Conservation (phyloP, 179 eudicot genomes). For the Spergularia azorica region DNA sequence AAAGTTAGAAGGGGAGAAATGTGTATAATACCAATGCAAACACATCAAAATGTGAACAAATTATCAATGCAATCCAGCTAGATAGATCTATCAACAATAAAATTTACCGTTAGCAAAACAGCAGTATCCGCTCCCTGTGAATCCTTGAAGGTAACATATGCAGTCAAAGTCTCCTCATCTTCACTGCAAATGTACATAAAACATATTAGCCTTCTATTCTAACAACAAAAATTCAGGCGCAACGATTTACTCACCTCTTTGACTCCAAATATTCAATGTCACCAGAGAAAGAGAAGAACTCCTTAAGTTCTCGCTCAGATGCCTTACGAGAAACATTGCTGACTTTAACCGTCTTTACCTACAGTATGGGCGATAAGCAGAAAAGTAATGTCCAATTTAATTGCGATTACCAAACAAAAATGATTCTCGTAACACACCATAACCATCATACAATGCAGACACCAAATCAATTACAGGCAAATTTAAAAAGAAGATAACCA, state of each 20-base stretch:
- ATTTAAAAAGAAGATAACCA: neutral
- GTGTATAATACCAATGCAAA: neutral
- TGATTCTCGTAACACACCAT: neutral
- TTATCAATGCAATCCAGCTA: neutral
- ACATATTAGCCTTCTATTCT: constrained; percentile 13
- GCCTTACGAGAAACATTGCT: constrained; percentile 82
- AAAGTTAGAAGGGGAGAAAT: neutral
- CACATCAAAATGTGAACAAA: neutral
- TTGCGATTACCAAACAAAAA: neutral
- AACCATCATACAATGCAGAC: neutral
- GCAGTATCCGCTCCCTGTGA: constrained; percentile 88
- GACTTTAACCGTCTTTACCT: constrained; percentile 79
- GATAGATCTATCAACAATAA: neutral
- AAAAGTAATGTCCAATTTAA: neutral
- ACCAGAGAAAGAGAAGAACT: constrained; percentile 93
- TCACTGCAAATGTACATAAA: constrained; percentile 45
- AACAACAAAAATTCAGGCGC: neutral
- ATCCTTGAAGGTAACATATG: constrained; percentile 89
- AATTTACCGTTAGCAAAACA: constrained; percentile 72
- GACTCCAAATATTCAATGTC: constrained; percentile 78
- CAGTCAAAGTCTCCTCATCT: constrained; percentile 58
- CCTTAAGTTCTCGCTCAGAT: constrained; percentile 66
- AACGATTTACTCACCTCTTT: constrained; percentile 51
- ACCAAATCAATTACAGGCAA: constrained; percentile 1
- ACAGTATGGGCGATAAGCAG: constrained; percentile 16